A percentile compares a stretch with the other conserved stretches of the same genome.
These are phyloP conservation scores for Calonectria pteridis DNA, from an alignment of 2,329 filamentous ascomycete genomes.

Conservation along the genomic window DNA sequence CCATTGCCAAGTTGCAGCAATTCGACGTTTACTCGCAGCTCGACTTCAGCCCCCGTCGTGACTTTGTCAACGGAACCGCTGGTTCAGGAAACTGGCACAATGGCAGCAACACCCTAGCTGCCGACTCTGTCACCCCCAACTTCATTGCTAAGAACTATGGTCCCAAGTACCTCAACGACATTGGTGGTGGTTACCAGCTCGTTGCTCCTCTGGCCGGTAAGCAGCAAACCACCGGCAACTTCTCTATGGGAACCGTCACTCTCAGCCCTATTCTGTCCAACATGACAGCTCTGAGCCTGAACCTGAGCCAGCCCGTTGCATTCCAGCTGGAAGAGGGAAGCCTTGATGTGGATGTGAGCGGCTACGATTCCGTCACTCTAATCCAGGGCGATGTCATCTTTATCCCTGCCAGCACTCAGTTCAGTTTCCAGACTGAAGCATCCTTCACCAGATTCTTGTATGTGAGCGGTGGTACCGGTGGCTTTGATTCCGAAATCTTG, in stretches of 20 bases:
- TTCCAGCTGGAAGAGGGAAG: constrained; percentile 2
- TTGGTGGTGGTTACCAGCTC: neutral
- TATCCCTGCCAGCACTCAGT: neutral
- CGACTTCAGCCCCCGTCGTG: neutral
- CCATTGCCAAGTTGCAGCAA: neutral
- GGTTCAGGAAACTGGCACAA: neutral
- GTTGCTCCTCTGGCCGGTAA: constrained; percentile 14
- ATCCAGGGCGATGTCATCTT: constrained; percentile 1
- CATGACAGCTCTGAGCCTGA: neutral
- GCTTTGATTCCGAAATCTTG: neutral
- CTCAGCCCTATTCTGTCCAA: neutral
- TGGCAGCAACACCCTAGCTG: neutral
- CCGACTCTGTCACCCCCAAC: neutral
- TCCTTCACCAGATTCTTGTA: neutral
- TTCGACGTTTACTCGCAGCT: neutral
- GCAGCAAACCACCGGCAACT: neutral
- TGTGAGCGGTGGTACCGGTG: neutral
- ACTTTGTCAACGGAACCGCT: neutral
- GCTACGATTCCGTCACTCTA: neutral
- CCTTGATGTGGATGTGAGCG: neutral
- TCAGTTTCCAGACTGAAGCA: neutral
- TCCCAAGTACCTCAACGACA: constrained; percentile 34
- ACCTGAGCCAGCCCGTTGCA: neutral
- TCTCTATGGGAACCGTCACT: neutral
- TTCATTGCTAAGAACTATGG: constrained; percentile 7